Percentiles rank a stretch among this genome's conserved stretches.
Evolutionary conservation across 169 alveolate genomes (phyloP).

Genomic region (Plasmodium fragile): DNA sequence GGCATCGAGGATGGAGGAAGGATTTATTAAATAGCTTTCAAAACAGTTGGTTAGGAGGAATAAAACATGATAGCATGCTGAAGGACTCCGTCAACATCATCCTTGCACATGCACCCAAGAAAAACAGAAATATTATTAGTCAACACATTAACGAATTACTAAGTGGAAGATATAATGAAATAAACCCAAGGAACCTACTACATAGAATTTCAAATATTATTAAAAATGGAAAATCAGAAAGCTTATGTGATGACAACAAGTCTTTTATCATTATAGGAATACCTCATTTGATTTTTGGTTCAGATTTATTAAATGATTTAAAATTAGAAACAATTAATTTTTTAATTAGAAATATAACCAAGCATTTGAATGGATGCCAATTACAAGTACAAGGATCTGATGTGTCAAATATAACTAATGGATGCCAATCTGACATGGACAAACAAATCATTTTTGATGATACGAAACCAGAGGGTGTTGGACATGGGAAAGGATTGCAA

Average conservation of each 20-base stretch:
- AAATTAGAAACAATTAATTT: constrained; percentile 28
- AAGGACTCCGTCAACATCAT: constrained; percentile 11
- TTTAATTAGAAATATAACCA: constrained; percentile 30
- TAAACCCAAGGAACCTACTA: constrained; percentile 14
- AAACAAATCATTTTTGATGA: constrained; percentile 32
- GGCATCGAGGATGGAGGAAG: neutral
- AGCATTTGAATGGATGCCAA: constrained; percentile 9
- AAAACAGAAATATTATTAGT: neutral
- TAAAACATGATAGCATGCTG: neutral
- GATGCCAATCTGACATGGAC: constrained; percentile 51
- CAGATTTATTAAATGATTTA: constrained; percentile 19
- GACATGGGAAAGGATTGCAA: neutral
- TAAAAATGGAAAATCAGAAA: constrained; percentile 17
- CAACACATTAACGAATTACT: constrained; percentile 26
- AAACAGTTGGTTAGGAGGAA: neutral
- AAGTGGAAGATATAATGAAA: constrained; percentile 50
- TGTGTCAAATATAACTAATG: neutral
- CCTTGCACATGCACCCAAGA: neutral
- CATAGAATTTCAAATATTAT: constrained; percentile 35
- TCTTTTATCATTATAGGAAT: constrained; percentile 21
- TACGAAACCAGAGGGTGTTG: neutral
- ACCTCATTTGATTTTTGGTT: constrained; percentile 42
- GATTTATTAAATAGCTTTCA: neutral
- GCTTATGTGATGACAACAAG: constrained; percentile 35
- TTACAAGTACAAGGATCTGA: neutral